Base-by-base conservation (phyloP, 495 filamentous ascomycete species). In the Jackrogersella minutella region DNA sequence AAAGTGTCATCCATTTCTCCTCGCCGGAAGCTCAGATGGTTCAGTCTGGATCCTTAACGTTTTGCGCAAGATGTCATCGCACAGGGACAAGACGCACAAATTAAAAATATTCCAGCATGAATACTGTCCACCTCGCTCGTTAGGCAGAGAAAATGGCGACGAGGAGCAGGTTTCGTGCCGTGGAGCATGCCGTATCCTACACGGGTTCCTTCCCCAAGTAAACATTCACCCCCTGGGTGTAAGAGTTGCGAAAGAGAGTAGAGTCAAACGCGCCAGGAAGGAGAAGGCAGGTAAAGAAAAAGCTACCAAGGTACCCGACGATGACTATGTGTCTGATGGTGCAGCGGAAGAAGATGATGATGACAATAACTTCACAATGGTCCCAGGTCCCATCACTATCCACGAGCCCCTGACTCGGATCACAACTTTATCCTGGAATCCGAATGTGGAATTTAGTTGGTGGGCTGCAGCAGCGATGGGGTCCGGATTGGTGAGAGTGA, bases 211-310 rank as follows among this genome's bases (percentile, higher is more conserved):
- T 5, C 76, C 78, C 0, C 79, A 83, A 83, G 78, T 85, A 47
- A 86, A 86, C 62, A 88, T 85, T 53, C 90, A 93, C 73, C 86
- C 86, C 61, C 84, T 71, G 5, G 64, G 85, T 70, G 80, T 77
- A 40, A 89, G 87, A 17, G 84, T 88, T 73, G 80, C 84, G 24
- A 91, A 88, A 78, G 85, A 85, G 16, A 62, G 43, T 14, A 44
- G 50, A 37, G 22, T 58, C 6, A 69, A 69, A 31, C 60, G 61
- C 17, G 56, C 41, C 19, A 61, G 44, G 44, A 36, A 87, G 36
- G 87, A 85, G 69, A 84, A 86, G 69, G 74, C 80, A 59, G 63
- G 79, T 47, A 71, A 68, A 63, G 71, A 64, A 56, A 66, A 70
- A 14, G 22, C 24, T 5, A 14, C 21, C 5, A 31, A 49, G n/a